Percentiles rank a stretch among this genome's conserved stretches.
Evolutionary conservation across 2,329 filamentous ascomycete genomes (phyloP).

Genomic region (Chrysoporthe cubensis): DNA sequence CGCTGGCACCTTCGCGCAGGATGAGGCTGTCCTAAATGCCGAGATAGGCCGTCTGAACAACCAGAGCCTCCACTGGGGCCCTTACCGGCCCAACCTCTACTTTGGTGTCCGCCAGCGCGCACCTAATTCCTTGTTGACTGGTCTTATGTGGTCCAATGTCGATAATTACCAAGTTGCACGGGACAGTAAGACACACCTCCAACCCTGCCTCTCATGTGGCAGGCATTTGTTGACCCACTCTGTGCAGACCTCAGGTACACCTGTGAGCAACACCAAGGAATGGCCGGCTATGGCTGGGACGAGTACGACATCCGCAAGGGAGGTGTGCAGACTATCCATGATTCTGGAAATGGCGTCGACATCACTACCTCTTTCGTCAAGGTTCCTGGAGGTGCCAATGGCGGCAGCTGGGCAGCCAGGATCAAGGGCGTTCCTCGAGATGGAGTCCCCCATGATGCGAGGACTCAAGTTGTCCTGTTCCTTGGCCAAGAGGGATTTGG

Average conservation of each 20-base stretch:
- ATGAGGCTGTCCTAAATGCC: slow-evolving; percentile 47
- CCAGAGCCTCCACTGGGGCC: slow-evolving; percentile 91
- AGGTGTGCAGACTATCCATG: slow-evolving; percentile 87
- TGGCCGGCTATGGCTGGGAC: slow-evolving; percentile 97
- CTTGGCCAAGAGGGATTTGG: slow-evolving; percentile 74
- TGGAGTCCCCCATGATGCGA: slow-evolving; percentile 67
- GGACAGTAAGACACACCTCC: slow-evolving; percentile 61
- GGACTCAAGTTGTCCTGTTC: slow-evolving; percentile 82
- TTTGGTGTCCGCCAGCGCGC: slow-evolving; percentile 86
- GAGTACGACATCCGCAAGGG: slow-evolving; percentile 90
- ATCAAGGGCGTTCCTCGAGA: slow-evolving; percentile 80
- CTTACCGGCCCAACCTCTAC: slow-evolving; percentile 91
- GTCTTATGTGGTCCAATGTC: slow-evolving; percentile 86
- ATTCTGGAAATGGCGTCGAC: slow-evolving; percentile 85
- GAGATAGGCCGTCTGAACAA: slow-evolving; percentile 66
- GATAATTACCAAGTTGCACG: slow-evolving; percentile 79
- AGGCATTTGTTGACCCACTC: slow-evolving; percentile 26
- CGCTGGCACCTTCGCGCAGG: slow-evolving; percentile 31
- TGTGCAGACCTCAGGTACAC: slow-evolving; percentile 81
- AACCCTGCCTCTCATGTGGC: background rate
- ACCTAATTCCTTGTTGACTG: slow-evolving; percentile 79
- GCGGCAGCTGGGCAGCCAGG: slow-evolving; percentile 89
- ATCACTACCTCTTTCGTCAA: slow-evolving; percentile 94
- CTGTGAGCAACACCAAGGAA: slow-evolving; percentile 92
- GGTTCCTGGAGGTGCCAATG: slow-evolving; percentile 80